Percentiles rank a stretch among this genome's conserved stretches.
Evolutionary conservation across 2,329 filamentous ascomycete genomes (phyloP).

Genomic region (Aspergillus ustus): DNA sequence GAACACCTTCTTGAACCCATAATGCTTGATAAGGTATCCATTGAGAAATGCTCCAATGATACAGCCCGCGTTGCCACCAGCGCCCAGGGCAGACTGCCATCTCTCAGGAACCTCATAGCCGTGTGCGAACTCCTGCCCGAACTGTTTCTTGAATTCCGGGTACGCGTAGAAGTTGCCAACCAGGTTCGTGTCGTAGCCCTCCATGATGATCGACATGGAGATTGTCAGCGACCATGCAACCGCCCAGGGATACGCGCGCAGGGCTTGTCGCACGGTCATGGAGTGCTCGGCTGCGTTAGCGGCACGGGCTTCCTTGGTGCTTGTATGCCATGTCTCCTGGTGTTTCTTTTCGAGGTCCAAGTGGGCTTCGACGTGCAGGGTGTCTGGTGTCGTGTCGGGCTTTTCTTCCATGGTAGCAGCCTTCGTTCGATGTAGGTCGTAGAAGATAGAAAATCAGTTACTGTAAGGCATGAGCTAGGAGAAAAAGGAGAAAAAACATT

Average conservation of each 20-base stretch:
- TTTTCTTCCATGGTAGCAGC: not conserved
- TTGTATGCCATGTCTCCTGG: not conserved
- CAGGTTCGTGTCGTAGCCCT: slow-evolving; percentile 57
- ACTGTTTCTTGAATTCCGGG: slow-evolving; percentile 48
- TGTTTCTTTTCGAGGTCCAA: not conserved
- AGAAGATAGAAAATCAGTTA: too few relatives aligned
- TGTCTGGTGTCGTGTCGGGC: not conserved
- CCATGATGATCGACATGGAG: slow-evolving; percentile 57
- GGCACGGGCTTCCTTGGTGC: slow-evolving; percentile 10
- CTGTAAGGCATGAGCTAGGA: not conserved
- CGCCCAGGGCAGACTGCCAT: slow-evolving; percentile 63
- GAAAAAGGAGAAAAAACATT: not conserved
- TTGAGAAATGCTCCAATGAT: slow-evolving; percentile 70
- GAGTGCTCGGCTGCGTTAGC: slow-evolving; percentile 18
- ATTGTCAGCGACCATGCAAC: slow-evolving; percentile 44
- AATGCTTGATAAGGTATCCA: slow-evolving; percentile 63
- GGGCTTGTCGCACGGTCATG: slow-evolving; percentile 19
- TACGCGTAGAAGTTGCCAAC: slow-evolving; percentile 56
- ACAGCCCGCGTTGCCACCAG: slow-evolving; percentile 64
- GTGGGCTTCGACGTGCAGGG: not conserved
- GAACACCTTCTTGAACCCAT: slow-evolving; percentile 19
- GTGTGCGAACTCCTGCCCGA: slow-evolving; percentile 17
- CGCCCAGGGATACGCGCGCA: slow-evolving; percentile 29
- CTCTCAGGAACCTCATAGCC: slow-evolving; percentile 55
- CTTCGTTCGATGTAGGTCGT: too few relatives aligned